Percentiles rank a stretch among this genome's conserved stretches.
Evolutionary conservation across 2,329 filamentous ascomycete species (phyloP).

Genomic region (Pseudogymnoascus sp.): DNA sequence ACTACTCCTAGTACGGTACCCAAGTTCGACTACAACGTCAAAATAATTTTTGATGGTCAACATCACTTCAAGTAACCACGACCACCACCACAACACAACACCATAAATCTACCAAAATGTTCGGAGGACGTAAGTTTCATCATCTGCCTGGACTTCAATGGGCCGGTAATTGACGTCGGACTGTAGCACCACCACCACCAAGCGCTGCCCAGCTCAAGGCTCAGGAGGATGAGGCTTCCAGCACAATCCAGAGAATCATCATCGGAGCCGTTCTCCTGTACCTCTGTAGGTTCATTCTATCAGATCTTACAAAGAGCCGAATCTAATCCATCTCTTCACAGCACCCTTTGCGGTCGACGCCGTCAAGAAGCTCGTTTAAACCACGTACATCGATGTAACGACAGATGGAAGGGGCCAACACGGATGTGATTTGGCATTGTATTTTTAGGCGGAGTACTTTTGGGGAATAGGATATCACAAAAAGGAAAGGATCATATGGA

Average conservation of each 20-base stretch:
- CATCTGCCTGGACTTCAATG: neutral
- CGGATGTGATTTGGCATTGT: constrained; percentile 1
- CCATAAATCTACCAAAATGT: constrained; percentile 39
- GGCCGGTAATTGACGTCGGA: neutral
- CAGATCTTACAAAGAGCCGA: neutral
- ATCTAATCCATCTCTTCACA: constrained; percentile 23
- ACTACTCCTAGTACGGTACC: constrained; percentile 9
- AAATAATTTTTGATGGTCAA: constrained; percentile 10
- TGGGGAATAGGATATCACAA: neutral
- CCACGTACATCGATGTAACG: neutral
- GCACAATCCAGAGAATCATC: constrained; percentile 59
- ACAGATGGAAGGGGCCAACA: constrained; percentile 6
- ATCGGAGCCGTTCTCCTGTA: constrained; percentile 62
- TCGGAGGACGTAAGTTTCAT: constrained; percentile 49
- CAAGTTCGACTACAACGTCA: constrained; percentile 9
- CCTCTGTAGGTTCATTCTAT: constrained; percentile 53
- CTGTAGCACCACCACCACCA: constrained; percentile 53
- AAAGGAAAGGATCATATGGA: constrained; percentile 3
- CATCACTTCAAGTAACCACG: constrained; percentile 2
- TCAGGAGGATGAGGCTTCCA: constrained; percentile 59
- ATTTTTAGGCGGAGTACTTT: constrained; percentile 7
- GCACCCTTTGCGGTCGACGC: constrained; percentile 49
- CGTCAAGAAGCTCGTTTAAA: constrained; percentile 41
- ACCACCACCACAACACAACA: constrained; percentile 4
- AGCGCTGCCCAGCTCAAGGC: constrained; percentile 61